Evolutionary conservation across 208 protist genomes (phyloP), one percentile per base, ranked within the genome.

Genomic region (Acanthamoeba rhysodes): DNA sequence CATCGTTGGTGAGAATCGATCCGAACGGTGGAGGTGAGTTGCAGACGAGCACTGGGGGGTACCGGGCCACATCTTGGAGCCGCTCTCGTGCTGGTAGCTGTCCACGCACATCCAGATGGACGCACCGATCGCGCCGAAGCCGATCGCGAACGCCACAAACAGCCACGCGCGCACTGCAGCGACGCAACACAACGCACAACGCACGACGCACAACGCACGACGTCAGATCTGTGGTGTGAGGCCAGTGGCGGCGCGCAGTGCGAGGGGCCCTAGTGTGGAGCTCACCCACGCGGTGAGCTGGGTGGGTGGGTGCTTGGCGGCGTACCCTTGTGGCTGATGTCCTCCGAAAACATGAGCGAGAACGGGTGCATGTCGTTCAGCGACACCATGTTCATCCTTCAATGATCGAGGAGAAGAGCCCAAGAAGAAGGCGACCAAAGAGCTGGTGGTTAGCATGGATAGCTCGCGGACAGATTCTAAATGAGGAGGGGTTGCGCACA

Each of bases 41-140:
- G 53, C 0, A n/a, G 8, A 20, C 0, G 62, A n/a, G 0, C 14
- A 20, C 6, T 20, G 62, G 22, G 6, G 20, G 24, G 74, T 48
- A 82, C 74, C 82, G 2, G 82, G 82, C 82, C 82, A 90, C 82
- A 90, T 66, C 50, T 90, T 90, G 82, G 53, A 27, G 29, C 82
- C 82, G 29, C 20, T 55, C 45, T 90, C 53, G 82, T 90, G 48
- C 29, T 66, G 48, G 82, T 90, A 90, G 37, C 48, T 59, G 53
- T 90, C 82, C 82, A 90, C 82, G 82, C 82, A 68, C 82, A 90
- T 90, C 82, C 82, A 90, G 37, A 90, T 90, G 48, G 82, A 90
- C 12, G 82, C 45, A 3, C 53, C 82, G 82, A 90, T n/a, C 27
- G 53, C 48, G 0, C 82, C 82, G 24, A 90, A 90, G 48, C 82